phyloP scores from a whole-genome alignment of 2,329 filamentous ascomycete species.

The Fulvia fulva region DNA sequence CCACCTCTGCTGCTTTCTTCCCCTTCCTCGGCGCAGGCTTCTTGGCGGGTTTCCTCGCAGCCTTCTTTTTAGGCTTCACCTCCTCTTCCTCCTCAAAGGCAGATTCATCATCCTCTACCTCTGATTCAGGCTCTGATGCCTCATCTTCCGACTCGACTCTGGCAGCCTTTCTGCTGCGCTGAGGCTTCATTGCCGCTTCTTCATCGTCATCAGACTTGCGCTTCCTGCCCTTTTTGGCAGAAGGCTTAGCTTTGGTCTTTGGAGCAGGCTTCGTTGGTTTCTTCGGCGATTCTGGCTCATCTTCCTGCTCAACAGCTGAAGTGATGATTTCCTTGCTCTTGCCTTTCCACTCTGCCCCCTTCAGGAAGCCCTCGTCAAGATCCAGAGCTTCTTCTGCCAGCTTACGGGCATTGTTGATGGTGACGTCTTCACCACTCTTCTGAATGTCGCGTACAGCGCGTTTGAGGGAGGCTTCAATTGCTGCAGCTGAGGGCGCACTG shows the following conservation, averaged over 20 bases:
- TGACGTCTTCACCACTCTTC: conserved; percentile 50
- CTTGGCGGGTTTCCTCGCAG: conserved; percentile 10
- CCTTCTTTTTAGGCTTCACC: conserved; percentile 7
- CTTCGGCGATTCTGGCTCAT: conserved; percentile 19
- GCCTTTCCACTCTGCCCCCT: conserved; percentile 51
- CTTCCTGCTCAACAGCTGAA: conserved; percentile 43
- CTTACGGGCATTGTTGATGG: conserved; percentile 54
- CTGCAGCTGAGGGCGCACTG: conserved; percentile 27
- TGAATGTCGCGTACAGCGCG: conserved; percentile 40
- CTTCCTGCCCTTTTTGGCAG: conserved; percentile 26
- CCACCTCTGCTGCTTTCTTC: conserved; percentile 2
- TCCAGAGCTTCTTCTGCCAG: conserved; percentile 51
- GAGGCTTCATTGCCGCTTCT: conserved; percentile 16
- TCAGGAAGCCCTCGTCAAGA: conserved; percentile 54
- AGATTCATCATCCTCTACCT: conserved; percentile 4
- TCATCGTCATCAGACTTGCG: conserved; percentile 30
- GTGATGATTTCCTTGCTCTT: conserved; percentile 53
- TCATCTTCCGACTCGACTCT: conserved; percentile 17
- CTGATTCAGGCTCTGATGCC: conserved; percentile 9
- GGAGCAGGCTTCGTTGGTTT: conserved; percentile 19
- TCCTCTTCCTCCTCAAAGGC: conserved; percentile 9
- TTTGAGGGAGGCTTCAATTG: conserved; percentile 39
- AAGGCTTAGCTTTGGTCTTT: conserved; percentile 18
- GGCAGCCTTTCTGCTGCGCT: conserved; percentile 24
- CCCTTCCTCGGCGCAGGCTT: conserved; percentile 7